phyloP scores from a whole-genome alignment of 306 rosid genomes.

The Vigna radiata region DNA sequence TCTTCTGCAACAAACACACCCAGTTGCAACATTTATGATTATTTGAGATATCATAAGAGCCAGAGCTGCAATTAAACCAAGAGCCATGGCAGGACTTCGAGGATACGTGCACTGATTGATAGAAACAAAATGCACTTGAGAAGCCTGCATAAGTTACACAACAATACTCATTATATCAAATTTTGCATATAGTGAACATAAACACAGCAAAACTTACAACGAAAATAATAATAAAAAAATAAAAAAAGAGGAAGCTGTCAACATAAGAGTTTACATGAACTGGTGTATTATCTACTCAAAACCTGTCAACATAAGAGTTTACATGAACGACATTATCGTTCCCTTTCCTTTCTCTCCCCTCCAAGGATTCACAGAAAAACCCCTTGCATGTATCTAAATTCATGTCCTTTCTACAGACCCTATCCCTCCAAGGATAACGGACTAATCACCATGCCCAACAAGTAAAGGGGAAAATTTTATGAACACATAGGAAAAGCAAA shows the following conservation, averaged over 20 bases:
- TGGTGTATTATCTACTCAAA: neutral
- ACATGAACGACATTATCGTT: neutral
- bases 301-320: neutral
- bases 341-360: neutral
- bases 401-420: neutral
- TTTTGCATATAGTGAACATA: slow-evolving; percentile 2
- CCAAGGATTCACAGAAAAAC: slow-evolving; percentile 3
- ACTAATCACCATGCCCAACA: neutral
- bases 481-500: slow-evolving; percentile 12
- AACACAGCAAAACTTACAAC: slow-evolving; percentile 21
- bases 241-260: neutral
- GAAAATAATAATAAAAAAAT: neutral
- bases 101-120: slow-evolving; percentile 67
- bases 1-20: slow-evolving; percentile 82
- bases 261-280: neutral
- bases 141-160: slow-evolving; percentile 56
- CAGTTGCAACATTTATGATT: slow-evolving; percentile 65
- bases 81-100: slow-evolving; percentile 82
- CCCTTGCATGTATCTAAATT: slow-evolving; percentile 1
- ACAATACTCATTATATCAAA: slow-evolving; percentile 13
- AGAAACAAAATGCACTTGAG: slow-evolving; percentile 56
- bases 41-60: slow-evolving; percentile 75
- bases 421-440: slow-evolving; percentile 8
- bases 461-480: slow-evolving; percentile 26
- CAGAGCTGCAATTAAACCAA: slow-evolving; percentile 81